A percentile compares a stretch with the other conserved stretches of the same genome.
Conservation (phyloP, 1,139 yeast genomes). For the Taphrina wiesneri region DNA sequence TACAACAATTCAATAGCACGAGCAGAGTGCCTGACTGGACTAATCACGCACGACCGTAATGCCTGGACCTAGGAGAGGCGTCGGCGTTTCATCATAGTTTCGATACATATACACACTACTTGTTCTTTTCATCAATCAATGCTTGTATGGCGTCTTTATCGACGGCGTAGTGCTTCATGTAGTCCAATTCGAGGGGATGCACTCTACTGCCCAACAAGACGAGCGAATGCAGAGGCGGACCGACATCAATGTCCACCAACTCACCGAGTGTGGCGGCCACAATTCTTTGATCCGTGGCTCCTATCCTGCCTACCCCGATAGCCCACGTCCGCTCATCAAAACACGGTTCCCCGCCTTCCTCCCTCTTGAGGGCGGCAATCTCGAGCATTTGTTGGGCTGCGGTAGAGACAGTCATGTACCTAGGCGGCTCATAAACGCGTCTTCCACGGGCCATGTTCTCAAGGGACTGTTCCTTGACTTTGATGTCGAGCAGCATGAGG, state of each 20-base stretch:
- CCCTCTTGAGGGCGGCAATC: conserved; percentile 67
- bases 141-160: conserved; percentile 50
- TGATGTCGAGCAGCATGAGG: conserved; percentile 80
- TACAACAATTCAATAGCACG: conserved; percentile 16
- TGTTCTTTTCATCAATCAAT: conserved; percentile 26
- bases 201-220: conserved; percentile 90
- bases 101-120: not conserved
- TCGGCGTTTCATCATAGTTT: not conserved
- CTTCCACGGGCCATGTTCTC: conserved; percentile 94
- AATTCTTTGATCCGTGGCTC: conserved; percentile 78
- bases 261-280: conserved; percentile 81
- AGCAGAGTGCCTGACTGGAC: conserved; percentile 32
- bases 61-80: not conserved
- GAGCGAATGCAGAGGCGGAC: conserved; percentile 91
- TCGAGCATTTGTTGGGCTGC: conserved; percentile 87
- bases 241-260: conserved; percentile 64
- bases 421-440: conserved; percentile 90
- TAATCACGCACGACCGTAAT: not conserved
- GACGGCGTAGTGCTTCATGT: conserved; percentile 71
- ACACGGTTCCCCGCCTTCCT: conserved; percentile 51
- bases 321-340: conserved; percentile 88
- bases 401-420: conserved; percentile 89
- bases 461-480: conserved; percentile 93
- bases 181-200: conserved; percentile 89
- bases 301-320: conserved; percentile 87